Evolutionary conservation across 2,329 filamentous ascomycete species (phyloP).

Genomic region (Cytospora piceae): DNA sequence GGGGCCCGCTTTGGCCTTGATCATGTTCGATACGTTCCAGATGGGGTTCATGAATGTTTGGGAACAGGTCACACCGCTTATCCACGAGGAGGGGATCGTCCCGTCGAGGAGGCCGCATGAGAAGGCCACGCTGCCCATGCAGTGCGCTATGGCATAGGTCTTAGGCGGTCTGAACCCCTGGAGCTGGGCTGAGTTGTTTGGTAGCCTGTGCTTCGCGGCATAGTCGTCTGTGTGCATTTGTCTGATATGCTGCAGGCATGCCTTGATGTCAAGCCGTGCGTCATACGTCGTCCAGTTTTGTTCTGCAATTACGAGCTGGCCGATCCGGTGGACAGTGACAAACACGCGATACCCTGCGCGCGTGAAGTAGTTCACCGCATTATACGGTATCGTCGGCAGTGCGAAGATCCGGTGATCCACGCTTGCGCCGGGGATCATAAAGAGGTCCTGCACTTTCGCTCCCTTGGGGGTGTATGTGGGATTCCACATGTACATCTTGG

Average conservation of each 20-base stretch:
- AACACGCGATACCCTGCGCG: slow-evolving; percentile 64
- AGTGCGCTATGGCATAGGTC: slow-evolving; percentile 64
- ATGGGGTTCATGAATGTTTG: slow-evolving; percentile 68
- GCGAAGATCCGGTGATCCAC: slow-evolving; percentile 68
- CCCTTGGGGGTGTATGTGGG: slow-evolving; percentile 44
- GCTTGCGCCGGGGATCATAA: slow-evolving; percentile 65
- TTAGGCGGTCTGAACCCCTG: slow-evolving; percentile 35
- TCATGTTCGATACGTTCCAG: slow-evolving; percentile 59
- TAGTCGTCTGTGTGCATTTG: slow-evolving; percentile 38
- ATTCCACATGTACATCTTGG: slow-evolving; percentile 61
- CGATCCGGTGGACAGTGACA: slow-evolving; percentile 61
- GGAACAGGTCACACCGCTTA: slow-evolving; percentile 60
- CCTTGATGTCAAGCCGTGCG: slow-evolving; percentile 61
- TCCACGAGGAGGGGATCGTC: slow-evolving; percentile 59
- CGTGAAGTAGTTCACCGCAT: slow-evolving; percentile 66
- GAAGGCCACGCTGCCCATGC: slow-evolving; percentile 65
- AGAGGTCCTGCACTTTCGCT: slow-evolving; percentile 51
- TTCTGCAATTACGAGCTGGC: slow-evolving; percentile 53
- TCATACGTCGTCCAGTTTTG: slow-evolving; percentile 63
- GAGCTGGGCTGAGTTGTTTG: not conserved
- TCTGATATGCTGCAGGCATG: slow-evolving; percentile 58
- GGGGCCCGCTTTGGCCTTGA: slow-evolving; percentile 56
- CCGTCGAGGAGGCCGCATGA: slow-evolving; percentile 64
- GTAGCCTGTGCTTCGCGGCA: slow-evolving; percentile 29
- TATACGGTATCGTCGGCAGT: slow-evolving; percentile 64